phyloP scores from a whole-genome alignment of 2,329 filamentous ascomycete species.

The Stachybotrys chlorohalonatus region DNA sequence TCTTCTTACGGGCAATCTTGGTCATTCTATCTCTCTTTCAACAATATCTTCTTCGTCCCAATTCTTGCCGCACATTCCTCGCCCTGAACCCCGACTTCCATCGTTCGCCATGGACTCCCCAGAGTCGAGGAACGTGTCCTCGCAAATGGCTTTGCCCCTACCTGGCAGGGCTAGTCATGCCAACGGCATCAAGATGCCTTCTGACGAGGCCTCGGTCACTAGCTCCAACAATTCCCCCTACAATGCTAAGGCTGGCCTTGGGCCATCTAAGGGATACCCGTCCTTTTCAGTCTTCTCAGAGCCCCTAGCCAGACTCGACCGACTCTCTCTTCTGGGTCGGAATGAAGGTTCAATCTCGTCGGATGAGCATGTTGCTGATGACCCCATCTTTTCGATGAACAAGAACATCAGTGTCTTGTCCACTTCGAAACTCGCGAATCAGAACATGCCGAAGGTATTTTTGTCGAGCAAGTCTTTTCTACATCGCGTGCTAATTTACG shows the following conservation, averaged over 20 bases:
- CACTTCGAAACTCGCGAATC: constrained; percentile 47
- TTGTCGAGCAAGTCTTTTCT: background rate
- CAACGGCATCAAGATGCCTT: constrained; percentile 8
- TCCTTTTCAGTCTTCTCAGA: constrained; percentile 1
- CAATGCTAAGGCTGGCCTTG: background rate
- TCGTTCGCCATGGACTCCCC: constrained; percentile 18
- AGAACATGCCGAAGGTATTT: constrained; percentile 42
- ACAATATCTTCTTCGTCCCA: background rate
- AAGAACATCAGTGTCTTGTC: constrained; percentile 33
- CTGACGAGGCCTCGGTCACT: constrained; percentile 7
- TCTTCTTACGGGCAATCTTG: background rate
- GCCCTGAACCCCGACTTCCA: background rate
- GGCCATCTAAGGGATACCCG: background rate
- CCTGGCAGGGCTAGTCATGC: constrained; percentile 9
- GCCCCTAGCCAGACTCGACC: background rate
- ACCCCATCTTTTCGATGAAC: constrained; percentile 25
- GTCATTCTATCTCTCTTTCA: background rate
- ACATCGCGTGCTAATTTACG: background rate
- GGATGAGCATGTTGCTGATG: constrained; percentile 10
- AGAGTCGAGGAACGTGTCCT: constrained; percentile 16
- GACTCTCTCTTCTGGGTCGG: background rate
- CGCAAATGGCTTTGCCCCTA: constrained; percentile 12
- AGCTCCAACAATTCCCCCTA: background rate
- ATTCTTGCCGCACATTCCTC: background rate
- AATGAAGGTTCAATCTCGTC: background rate